Base-by-base conservation (phyloP, 2,329 filamentous ascomycete genomes). In the Karstenula rhodostoma region DNA sequence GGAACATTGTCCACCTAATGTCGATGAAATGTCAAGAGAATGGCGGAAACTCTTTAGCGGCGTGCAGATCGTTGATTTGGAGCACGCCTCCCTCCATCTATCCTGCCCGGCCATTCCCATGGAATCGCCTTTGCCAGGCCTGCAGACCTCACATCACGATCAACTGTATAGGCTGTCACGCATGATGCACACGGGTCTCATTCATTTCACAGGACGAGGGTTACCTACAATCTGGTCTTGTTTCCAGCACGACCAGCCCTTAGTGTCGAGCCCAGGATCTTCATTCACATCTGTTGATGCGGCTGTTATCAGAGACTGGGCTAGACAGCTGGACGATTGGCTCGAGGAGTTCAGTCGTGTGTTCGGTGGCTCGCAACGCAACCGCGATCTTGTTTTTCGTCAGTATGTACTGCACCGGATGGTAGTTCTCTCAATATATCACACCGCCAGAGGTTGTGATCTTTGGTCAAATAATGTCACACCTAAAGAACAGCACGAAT, bases 131-230 rank as follows among this genome's bases (percentile, higher is more conserved):
- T 54, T 54, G 23, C 51, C 51, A 15, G 15, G 51, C 7, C 4
- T 54, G 17, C 51, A 43, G n/a, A 54, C 23, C 6, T 43, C 51
- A 27, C 51, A 54, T 44, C 51, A 37, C 23, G 51, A 54, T 15
- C 51, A 54, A 27, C 42, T 54, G 22, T 54, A 54, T 17, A 54
- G 51, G 13, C 12, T 54, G 22, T 54, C 51, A 15, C 51, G 51
- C 12, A 54, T 54, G 51, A 54, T 54, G 51, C 51, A 54, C 35
- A 54, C 51, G 32, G 51, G 51, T 46, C 51, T 54, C 51, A 54
- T 22, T 22, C 51, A 54, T 27, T 54, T 54, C n/a, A 54, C 51
- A 5, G 51, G 51, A 19, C 33, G 51, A 19, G 51, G 51, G 2
- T 43, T 54, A 15, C 51, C 51, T 22, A 54, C 51, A 10, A 54